phyloP scores from a whole-genome alignment of 129 eudicot genomes.

The Centella asiatica region DNA sequence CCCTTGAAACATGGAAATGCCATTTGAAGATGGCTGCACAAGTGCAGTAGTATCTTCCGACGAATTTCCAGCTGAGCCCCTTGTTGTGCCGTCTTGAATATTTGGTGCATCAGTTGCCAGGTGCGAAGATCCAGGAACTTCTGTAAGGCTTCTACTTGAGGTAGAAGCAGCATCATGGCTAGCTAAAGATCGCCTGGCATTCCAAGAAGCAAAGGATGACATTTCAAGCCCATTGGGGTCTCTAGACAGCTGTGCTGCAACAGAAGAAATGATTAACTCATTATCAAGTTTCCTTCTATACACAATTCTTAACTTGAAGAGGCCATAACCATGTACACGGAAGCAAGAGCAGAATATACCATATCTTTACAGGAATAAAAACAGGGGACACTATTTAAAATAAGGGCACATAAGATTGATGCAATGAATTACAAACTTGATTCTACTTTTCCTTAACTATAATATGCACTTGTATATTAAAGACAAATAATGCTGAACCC shows the following conservation, averaged over 20 bases:
- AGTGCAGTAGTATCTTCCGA: slow-evolving; percentile 28
- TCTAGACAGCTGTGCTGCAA: slow-evolving; percentile 23
- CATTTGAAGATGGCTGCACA: slow-evolving; percentile 32
- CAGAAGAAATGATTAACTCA: not conserved
- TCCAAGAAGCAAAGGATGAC: slow-evolving; percentile 35
- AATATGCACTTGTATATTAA: no score
- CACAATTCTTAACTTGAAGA: not conserved
- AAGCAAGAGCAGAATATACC: not conserved
- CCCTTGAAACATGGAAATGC: slow-evolving; percentile 75
- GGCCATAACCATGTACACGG: not conserved
- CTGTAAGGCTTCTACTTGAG: slow-evolving; percentile 22
- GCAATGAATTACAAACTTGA: not conserved
- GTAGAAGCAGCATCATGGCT: slow-evolving; percentile 21
- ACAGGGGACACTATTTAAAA: not conserved
- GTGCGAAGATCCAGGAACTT: slow-evolving; percentile 25
- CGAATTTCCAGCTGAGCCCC: slow-evolving; percentile 22
- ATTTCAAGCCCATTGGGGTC: slow-evolving; percentile 34
- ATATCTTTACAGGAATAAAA: not conserved
- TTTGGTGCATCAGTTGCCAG: slow-evolving; percentile 30
- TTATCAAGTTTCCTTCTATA: not conserved
- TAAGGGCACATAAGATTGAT: not conserved
- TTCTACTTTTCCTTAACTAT: no score
- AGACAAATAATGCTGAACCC: no score
- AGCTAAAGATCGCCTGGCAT: slow-evolving; percentile 16
- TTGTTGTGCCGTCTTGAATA: slow-evolving; percentile 33